These are phyloP conservation scores for Phytophthora colocasiae DNA, from an alignment of 352 stramenopile species.

Conservation along the genomic window DNA sequence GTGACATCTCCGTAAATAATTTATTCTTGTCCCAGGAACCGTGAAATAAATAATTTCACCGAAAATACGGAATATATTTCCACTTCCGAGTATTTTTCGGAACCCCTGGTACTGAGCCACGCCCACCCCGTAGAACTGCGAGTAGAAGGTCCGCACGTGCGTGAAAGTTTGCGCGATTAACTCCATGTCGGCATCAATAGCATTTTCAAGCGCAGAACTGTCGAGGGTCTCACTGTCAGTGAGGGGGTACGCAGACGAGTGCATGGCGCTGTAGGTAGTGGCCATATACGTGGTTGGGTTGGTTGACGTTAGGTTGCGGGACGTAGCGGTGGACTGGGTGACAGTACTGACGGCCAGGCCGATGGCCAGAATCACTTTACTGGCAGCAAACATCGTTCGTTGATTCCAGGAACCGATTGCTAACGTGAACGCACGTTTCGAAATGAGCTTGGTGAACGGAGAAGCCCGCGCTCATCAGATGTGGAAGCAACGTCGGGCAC, in stretches of 20 bases:
- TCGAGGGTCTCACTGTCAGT: conserved; percentile 39
- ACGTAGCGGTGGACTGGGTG: conserved; percentile 7
- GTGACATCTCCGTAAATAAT: no score
- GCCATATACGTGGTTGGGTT: conserved; percentile 43
- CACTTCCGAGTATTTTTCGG: no score
- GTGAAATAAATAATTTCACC: no score
- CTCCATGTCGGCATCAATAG: conserved; percentile 56
- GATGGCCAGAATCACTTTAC: conserved; percentile 21
- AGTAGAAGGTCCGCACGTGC: conserved; percentile 69
- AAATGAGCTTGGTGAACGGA: conserved; percentile 17
- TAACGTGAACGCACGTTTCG: conserved; percentile 12
- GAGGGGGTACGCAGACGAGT: conserved; percentile 63
- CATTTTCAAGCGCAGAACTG: conserved; percentile 34
- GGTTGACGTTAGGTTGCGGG: conserved; percentile 33
- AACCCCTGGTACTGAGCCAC: conserved; percentile 57
- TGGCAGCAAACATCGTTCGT: conserved; percentile 25
- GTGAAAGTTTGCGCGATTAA: conserved; percentile 64
- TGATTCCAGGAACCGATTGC: conserved; percentile 3
- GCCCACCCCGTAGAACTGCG: conserved; percentile 58
- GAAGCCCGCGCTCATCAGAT: conserved; percentile 17
- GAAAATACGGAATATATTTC: no score
- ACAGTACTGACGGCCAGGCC: conserved; percentile 15
- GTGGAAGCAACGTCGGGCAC: conserved; percentile 11
- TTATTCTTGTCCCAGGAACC: no score
- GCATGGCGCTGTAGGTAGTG: conserved; percentile 69